A percentile compares a stretch with the other conserved stretches of the same genome.
Conservation (phyloP, 768 basidiomycete genomes). For the Leccinum fibrillosum region DNA sequence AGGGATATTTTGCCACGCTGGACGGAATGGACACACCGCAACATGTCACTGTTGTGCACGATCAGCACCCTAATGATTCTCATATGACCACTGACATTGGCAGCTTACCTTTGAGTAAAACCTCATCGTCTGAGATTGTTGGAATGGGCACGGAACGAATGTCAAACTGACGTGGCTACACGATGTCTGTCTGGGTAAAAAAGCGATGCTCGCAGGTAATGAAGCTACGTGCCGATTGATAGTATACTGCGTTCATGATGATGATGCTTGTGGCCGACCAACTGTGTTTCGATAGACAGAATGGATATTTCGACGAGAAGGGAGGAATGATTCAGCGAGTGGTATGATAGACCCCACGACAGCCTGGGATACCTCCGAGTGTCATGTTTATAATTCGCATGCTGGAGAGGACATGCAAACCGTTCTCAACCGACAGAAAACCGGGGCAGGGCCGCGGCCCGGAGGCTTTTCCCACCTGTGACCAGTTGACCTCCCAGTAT, state of each 20-base stretch:
- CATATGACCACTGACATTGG: neutral
- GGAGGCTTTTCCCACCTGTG: neutral
- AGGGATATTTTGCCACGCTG: neutral
- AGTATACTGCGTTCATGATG: slow-evolving; percentile 49
- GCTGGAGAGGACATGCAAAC: neutral
- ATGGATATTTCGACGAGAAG: neutral
- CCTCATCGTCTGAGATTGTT: slow-evolving; percentile 49
- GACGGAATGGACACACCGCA: slow-evolving; percentile 31
- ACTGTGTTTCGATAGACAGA: too few relatives aligned
- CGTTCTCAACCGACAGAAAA: neutral
- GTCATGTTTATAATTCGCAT: neutral
- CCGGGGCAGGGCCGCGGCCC: neutral
- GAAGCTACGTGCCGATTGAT: slow-evolving; percentile 35
- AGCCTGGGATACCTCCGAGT: slow-evolving; percentile 13
- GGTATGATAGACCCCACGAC: neutral
- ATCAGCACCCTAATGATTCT: neutral
- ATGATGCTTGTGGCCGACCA: neutral
- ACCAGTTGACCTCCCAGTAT: too few relatives aligned
- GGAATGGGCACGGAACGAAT: slow-evolving; percentile 52
- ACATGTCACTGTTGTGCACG: slow-evolving; percentile 31
- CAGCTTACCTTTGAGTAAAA: slow-evolving; percentile 53
- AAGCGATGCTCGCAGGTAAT: neutral
- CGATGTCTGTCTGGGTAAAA: neutral
- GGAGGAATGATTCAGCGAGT: neutral
- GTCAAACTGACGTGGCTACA: slow-evolving; percentile 48